Evolutionary conservation across 2,329 filamentous ascomycete species (phyloP).

Genomic region (Fusarium pseudonygamai): DNA sequence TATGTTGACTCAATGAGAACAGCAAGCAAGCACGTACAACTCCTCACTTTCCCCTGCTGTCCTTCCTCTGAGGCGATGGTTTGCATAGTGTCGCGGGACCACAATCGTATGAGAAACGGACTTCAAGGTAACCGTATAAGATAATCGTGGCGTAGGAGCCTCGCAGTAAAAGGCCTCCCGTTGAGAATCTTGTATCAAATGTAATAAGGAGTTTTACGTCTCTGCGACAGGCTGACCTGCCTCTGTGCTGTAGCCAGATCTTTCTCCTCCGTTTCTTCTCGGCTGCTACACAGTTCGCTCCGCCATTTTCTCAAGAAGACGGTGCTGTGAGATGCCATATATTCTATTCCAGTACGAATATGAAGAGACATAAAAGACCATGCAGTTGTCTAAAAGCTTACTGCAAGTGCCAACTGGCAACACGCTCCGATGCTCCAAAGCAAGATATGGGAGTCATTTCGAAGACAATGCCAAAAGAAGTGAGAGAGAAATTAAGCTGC

Average conservation of each 20-base stretch:
- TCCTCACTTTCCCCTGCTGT: fast-evolving
- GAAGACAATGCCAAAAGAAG: background rate
- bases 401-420: too few relatives aligned
- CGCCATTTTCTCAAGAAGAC: fast-evolving
- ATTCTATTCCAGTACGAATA: fast-evolving
- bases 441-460: too few relatives aligned
- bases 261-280: background rate
- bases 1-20: fast-evolving
- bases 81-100: background rate
- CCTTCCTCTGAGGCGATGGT: too few relatives aligned
- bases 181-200: too few relatives aligned
- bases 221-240: background rate
- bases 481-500: fast-evolving
- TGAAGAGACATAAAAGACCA: fast-evolving
- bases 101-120: too few relatives aligned
- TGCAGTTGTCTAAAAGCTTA: background rate
- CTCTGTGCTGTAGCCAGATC: background rate
- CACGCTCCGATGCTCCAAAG: background rate
- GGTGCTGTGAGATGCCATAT: fast-evolving
- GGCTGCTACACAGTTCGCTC: background rate
- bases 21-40: fast-evolving
- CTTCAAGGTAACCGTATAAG: too few relatives aligned
- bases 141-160: too few relatives aligned
- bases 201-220: fast-evolving
- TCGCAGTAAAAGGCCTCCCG: too few relatives aligned